A percentile compares a stretch with the other conserved stretches of the same genome.
Evolutionary conservation across 116 monocot species (phyloP).

Genomic region (Phalaenopsis hybrid): DNA sequence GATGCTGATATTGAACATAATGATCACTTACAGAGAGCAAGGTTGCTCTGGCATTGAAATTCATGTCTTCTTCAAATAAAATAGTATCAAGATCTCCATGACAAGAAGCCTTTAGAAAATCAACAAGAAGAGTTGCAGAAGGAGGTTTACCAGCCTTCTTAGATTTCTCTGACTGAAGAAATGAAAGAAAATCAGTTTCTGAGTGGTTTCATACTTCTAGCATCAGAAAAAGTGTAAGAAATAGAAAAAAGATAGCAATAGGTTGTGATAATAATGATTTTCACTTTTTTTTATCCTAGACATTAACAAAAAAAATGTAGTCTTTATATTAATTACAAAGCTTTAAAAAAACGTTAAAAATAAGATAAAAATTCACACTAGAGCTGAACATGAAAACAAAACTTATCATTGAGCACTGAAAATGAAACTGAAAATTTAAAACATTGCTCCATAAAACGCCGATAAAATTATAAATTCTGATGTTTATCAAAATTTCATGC

Average conservation of each 20-base stretch:
- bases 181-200: background rate
- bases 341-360: background rate
- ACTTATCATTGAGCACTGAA: background rate
- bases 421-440: background rate
- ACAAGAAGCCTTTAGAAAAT: constrained; percentile 53
- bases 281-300: no score
- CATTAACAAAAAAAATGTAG: background rate
- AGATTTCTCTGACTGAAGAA: constrained; percentile 75
- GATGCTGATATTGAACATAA: background rate
- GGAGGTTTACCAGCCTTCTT: constrained; percentile 59
- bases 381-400: background rate
- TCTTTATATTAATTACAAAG: background rate
- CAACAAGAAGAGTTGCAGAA: constrained; percentile 47
- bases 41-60: constrained; percentile 80
- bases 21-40: constrained; percentile 50
- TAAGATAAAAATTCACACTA: background rate
- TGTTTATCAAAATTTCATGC: no score
- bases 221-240: no score
- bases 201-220: no score
- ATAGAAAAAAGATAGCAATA: no score
- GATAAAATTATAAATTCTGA: background rate
- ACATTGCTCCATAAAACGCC: background rate
- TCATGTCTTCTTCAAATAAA: constrained; percentile 79
- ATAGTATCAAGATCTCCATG: constrained; percentile 51
- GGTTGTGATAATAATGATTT: no score